These are phyloP conservation scores for Phascolomyces articulosus DNA, from an alignment of 371 early-diverging fungal genomes.

Conservation along the genomic window DNA sequence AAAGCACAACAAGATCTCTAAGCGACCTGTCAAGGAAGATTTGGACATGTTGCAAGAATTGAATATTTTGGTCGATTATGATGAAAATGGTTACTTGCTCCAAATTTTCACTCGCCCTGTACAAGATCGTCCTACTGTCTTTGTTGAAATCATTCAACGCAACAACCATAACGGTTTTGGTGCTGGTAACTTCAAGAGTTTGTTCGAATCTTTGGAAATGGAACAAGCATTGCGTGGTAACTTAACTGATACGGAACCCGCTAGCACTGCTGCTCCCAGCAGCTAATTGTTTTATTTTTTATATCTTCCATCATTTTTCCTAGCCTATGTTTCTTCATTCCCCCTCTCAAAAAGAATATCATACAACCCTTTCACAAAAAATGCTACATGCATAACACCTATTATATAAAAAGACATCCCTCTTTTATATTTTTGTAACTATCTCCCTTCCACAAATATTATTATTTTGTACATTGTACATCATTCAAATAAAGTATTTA, in stretches of 20 bases:
- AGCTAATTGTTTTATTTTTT: constrained; percentile 8
- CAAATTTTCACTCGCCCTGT: constrained; percentile 95
- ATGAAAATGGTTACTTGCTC: constrained; percentile 94
- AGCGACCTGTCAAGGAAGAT: constrained; percentile 79
- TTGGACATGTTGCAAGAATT: constrained; percentile 82
- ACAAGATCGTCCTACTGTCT: constrained; percentile 96
- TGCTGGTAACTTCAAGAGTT: constrained; percentile 97
- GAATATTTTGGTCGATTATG: constrained; percentile 94
- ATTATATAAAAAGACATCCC: too few relatives aligned
- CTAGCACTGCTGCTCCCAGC: constrained; percentile 26
- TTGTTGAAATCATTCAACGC: constrained; percentile 96
- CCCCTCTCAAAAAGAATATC: too few relatives aligned
- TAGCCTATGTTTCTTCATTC: too few relatives aligned
- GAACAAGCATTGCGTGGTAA: constrained; percentile 95
- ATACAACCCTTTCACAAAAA: too few relatives aligned
- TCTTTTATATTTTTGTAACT: too few relatives aligned
- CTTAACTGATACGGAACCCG: constrained; percentile 56
- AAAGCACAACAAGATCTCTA: constrained; percentile 56
- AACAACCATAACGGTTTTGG: constrained; percentile 96
- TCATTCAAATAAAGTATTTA: too few relatives aligned
- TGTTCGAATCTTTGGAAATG: constrained; percentile 93
- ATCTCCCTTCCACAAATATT: too few relatives aligned
- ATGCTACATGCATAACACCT: too few relatives aligned
- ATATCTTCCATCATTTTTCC: background rate
- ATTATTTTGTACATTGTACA: too few relatives aligned